Evolutionary conservation across 306 rosid species (phyloP), one percentile per base, ranked within the genome.

Genomic region (Rosa persica): DNA sequence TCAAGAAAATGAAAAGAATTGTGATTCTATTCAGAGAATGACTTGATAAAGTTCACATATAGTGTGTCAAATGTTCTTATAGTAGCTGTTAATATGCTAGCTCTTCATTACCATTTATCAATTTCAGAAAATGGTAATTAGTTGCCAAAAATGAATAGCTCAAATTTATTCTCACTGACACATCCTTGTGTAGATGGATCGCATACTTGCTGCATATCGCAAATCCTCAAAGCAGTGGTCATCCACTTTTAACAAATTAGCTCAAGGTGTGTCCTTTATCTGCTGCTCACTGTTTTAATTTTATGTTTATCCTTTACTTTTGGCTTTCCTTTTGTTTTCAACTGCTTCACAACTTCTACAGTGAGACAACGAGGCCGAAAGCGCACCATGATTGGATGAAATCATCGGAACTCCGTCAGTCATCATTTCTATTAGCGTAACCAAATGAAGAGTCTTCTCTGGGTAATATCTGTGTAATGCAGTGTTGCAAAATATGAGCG

Each of bases 201-300:
- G 34, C 34, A 87, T 77, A 76, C 81, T 95, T 40, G 81, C 86
- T 78, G 90, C 97, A 1, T 95, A 95, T 80, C 87, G 93, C 34
- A 92, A 89, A 81, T 88, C 96, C 48, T 92, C 98, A 15, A 92
- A 92, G 81, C 97, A 95, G 85, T 95, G 97, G 98, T 95, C 93
- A 25, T 83, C 95, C 67, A 89, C 93, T 5, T 68, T 86, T 36
- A 87, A 87, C 78, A 87, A 82, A 82, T 83, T 86, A 72, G 87
- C 90, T 12, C 86, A 89, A 84, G 92, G 90, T 89, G 38, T 39
- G 65, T 38, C 54, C 6, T 51, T 71, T 3, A 39, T 76, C 38
- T 49, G 38, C 5, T 69, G n/a, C 22, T 72, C 52, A 54, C 71
- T 80, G 15, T 38, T 17, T 27, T 43, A 47, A 19, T 15, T 74